Evolutionary conservation across 495 filamentous ascomycete genomes (phyloP), one percentile per base, ranked within the genome.

Genomic region (Lasiosphaeria miniovina): DNA sequence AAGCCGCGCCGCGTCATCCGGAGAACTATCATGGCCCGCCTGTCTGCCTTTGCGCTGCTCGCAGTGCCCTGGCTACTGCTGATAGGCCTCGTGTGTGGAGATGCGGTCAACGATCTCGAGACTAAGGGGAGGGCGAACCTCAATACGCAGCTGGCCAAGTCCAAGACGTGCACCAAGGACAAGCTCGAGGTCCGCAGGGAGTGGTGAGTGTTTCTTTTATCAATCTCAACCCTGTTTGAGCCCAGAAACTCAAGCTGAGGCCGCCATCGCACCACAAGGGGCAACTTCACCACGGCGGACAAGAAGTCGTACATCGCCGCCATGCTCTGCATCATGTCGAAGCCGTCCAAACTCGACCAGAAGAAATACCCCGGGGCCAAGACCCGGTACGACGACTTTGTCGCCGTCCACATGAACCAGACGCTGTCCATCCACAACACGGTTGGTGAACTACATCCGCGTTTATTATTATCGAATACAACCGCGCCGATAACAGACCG

Each of bases 371-470:
- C 74, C 4, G 77, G 75, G 4, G 70, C 72, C 33, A 67, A 73
- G 31, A 68, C 69, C 24, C 63, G 74, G 15, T 88, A 83, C 60
- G 88, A 90, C 72, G 87, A 91, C 67, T 89, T 90, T 63, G 79
- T 86, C 36, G 84, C 78, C 7, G 79, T 80, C 14, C 89, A 91
- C 68, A 87, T 89, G 64, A 81, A 83, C 61, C 80, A 88, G 66
- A 86, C 84, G 4, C 52, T 78, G 52, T 61, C 54, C 35, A 88
- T 90, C 57, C 88, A 90, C 63, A 77, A 73, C 59, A 86, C 83
- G 9, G 77, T 71, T 57, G 4, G 43, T 61, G 50, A 4, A 2
- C 24, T 3, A 49, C 48, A 1, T 49, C 12, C 3, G n/a, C 6
- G 34, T 48, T 15, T 12, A 34, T 14, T 3, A 36, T 32, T 36